phyloP scores from a whole-genome alignment of 179 eudicot genomes.

The Vitellaria paradoxa region DNA sequence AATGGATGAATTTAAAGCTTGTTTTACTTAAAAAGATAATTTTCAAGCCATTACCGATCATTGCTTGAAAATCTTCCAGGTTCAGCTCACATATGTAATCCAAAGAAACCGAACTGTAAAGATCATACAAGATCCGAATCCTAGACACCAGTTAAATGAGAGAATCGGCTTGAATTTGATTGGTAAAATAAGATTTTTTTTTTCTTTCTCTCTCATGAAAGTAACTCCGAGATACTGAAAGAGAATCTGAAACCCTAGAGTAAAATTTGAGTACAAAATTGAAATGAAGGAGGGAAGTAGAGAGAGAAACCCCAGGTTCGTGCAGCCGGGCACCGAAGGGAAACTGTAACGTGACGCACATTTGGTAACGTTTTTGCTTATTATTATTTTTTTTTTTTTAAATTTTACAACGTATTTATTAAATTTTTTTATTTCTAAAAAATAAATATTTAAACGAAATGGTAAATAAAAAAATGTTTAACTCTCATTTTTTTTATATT shows the following conservation, averaged over 20 bases:
- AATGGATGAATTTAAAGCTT: not conserved
- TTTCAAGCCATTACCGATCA: constrained; percentile 10
- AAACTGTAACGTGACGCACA: no score
- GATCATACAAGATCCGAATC: constrained; percentile 14
- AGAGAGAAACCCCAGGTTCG: no score
- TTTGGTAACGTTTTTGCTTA: no score
- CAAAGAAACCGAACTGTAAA: not conserved
- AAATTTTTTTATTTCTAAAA: no score
- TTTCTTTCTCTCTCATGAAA: not conserved
- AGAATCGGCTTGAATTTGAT: constrained; percentile 10
- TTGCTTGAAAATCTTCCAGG: constrained; percentile 10
- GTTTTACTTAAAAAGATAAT: constrained; percentile 4
- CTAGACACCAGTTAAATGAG: constrained; percentile 1
- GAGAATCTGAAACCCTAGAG: constrained; percentile 20
- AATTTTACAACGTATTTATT: no score
- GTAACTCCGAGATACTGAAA: not conserved
- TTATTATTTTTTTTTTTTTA: no score
- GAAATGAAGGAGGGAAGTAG: no score
- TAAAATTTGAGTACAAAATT: not conserved
- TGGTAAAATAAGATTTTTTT: not conserved
- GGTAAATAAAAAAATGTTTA: no score
- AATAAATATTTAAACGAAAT: no score
- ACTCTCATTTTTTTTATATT: no score
- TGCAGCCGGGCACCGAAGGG: no score
- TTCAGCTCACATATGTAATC: constrained; percentile 2